Percentiles rank a stretch among this genome's conserved stretches.
These are phyloP conservation scores for Acanthamoeba royreba DNA, from an alignment of 208 protist genomes.

Conservation along the genomic window DNA sequence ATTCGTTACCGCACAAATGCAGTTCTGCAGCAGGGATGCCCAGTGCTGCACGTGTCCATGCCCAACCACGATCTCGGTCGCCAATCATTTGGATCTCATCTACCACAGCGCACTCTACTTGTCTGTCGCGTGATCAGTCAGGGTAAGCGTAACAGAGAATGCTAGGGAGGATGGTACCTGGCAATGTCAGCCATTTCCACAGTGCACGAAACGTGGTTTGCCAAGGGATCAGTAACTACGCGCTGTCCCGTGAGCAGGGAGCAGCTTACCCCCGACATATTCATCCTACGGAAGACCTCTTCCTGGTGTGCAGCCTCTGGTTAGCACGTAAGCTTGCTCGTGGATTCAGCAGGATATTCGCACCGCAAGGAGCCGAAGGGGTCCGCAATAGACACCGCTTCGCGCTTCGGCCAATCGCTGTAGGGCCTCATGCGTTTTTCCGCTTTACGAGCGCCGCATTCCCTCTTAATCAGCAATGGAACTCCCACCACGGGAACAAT, in stretches of 20 bases:
- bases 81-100: conserved; percentile 65
- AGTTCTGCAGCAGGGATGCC: conserved; percentile 55
- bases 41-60: conserved; percentile 65
- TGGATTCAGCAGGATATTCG: not conserved
- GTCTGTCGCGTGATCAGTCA: not conserved
- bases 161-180: not conserved
- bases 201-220: conserved; percentile 54
- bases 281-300: conserved; percentile 49
- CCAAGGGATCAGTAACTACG: not conserved
- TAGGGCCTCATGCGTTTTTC: conserved; percentile 62
- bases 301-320: not conserved
- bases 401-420: not conserved
- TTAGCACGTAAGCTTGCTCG: not conserved
- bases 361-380: conserved; percentile 57
- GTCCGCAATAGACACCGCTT: conserved; percentile 67
- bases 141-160: not conserved
- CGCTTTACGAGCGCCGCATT: not conserved
- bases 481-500: not conserved
- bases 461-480: not conserved
- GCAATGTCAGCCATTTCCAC: conserved; percentile 54
- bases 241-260: conserved; percentile 56
- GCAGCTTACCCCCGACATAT: not conserved
- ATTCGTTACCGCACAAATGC: conserved; percentile 67
- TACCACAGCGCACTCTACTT: conserved; percentile 55
- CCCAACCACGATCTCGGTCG: conserved; percentile 28